Evolutionary conservation across 2,329 filamentous ascomycete genomes (phyloP), one percentile per base, ranked within the genome.

Genomic region (Penicillium italicum): DNA sequence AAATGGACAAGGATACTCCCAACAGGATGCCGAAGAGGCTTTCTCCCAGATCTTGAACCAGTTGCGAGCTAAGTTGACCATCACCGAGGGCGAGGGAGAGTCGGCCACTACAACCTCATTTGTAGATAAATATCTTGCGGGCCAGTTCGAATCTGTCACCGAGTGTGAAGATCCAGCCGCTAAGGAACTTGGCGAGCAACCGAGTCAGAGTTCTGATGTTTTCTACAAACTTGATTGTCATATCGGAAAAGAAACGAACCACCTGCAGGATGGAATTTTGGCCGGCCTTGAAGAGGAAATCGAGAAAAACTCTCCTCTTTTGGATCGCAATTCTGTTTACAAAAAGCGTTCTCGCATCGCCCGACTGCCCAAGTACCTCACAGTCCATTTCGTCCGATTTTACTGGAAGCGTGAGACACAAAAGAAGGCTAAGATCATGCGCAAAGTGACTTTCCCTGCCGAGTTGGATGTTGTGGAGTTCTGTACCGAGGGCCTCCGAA

Each of bases 381-480:
- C 94, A 0, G 90, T 99, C 4, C 94, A 99, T 75, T 96, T 99
- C 72, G 90, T 99, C 54, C 90, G 94, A 62, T 99, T 99, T 78
- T 97, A 93, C 79, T 99, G 94, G 94, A 93, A 96, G 71, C 86
- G 88, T 44, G 91, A 96, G 64, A 91, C 90, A 4, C 88, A 95
- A 75, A 97, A 97, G 80, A 99, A 99, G 81, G 92, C 93, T 63
- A 99, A 99, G 82, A 99, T 99, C 66, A 93, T 99, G 90, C 90
- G 92, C 72, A 99, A 97, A 77, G 94, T 99, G 55, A 93, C 91
- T 0, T 99, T 99, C 72, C 93, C 93, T 7, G 86, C 90, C 48
- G 94, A 99, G 75, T 80, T 99, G 33, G 94, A 99, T 68, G 85
- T 90, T 37, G 86, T 96, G 22, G 94, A 99, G 71, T 97, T 96